These are phyloP conservation scores for Diutina sp. DNA, from an alignment of 1,139 yeast genomes.

Conservation along the genomic window DNA sequence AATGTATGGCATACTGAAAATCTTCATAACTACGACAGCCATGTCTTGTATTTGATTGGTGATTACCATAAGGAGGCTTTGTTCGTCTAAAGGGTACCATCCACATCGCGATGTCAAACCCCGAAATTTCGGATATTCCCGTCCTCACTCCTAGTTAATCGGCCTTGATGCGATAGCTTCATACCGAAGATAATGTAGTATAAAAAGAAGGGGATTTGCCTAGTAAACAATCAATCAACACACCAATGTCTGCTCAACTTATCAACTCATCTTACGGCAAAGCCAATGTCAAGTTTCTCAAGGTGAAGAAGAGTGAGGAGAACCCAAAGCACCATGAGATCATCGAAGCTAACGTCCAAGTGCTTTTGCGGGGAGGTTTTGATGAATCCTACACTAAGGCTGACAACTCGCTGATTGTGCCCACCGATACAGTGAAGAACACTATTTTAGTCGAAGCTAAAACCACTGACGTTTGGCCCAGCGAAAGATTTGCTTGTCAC, in stretches of 20 bases:
- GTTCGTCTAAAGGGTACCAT: not conserved
- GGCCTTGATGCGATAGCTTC: not conserved
- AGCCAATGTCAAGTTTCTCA: slow-evolving; percentile 81
- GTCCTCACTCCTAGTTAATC: not conserved
- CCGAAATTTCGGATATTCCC: not conserved
- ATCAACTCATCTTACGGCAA: slow-evolving; percentile 53
- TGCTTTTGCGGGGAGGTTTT: slow-evolving; percentile 64
- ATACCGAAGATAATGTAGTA: not conserved
- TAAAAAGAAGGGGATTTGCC: not conserved
- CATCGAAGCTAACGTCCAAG: slow-evolving; percentile 71
- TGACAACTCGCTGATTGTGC: slow-evolving; percentile 78
- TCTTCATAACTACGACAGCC: not conserved
- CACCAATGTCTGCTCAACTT: slow-evolving; percentile 3
- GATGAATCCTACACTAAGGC: slow-evolving; percentile 77
- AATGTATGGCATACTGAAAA: too few relatives aligned
- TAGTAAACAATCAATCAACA: not conserved
- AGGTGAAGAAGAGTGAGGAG: slow-evolving; percentile 64
- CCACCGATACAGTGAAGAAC: slow-evolving; percentile 90
- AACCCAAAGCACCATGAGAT: slow-evolving; percentile 68
- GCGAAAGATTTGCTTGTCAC: slow-evolving; percentile 79
- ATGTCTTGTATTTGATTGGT: not conserved
- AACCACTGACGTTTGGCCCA: slow-evolving; percentile 74
- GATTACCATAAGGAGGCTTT: too few relatives aligned
- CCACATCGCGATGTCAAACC: not conserved
- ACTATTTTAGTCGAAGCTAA: slow-evolving; percentile 76